Percentiles rank a stretch among this genome's conserved stretches.
Evolutionary conservation across 1,284 basidiomycete genomes (phyloP).

Genomic region (Mycena sp.): DNA sequence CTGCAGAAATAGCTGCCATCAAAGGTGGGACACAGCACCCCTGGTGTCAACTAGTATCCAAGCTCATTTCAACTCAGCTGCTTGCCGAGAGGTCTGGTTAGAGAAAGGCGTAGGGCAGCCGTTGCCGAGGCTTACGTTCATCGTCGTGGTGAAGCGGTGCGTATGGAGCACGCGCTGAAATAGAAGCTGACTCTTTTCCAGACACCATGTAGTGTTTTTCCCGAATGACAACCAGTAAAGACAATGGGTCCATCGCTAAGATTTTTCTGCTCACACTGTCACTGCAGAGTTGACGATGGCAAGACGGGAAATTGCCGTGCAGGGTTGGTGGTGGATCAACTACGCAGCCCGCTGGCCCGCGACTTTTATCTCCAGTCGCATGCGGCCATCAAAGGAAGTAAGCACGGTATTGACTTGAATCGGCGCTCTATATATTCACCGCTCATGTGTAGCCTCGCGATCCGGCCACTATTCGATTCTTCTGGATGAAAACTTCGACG

Average conservation of each 20-base stretch:
- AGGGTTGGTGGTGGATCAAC: slow-evolving; percentile 57
- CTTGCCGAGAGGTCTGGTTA: slow-evolving; percentile 33
- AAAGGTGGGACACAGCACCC: slow-evolving; percentile 44
- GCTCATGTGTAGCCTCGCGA: slow-evolving; percentile 50
- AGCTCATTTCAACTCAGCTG: slow-evolving; percentile 28
- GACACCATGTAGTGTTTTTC: slow-evolving; percentile 13
- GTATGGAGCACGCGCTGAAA: background rate
- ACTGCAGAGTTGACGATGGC: slow-evolving; percentile 4
- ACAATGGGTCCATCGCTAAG: background rate
- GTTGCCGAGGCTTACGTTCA: slow-evolving; percentile 52
- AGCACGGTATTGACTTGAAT: slow-evolving; percentile 16
- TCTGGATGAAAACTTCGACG: slow-evolving; percentile 56
- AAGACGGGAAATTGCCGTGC: slow-evolving; percentile 53
- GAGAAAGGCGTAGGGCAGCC: slow-evolving; percentile 13
- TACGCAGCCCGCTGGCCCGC: slow-evolving; percentile 49
- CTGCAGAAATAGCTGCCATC: slow-evolving; percentile 56
- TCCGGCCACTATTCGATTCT: slow-evolving; percentile 70
- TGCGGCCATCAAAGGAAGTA: slow-evolving; percentile 47
- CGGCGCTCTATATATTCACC: background rate
- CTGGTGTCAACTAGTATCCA: background rate
- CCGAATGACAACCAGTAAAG: background rate
- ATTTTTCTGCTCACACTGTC: background rate
- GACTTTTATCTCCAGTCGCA: slow-evolving; percentile 68
- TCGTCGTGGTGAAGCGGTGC: slow-evolving; percentile 66
- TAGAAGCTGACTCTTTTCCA: background rate